Evolutionary conservation across 805 yeast genomes (phyloP).

Genomic region (Hemisphaericaspora nanyangensis): DNA sequence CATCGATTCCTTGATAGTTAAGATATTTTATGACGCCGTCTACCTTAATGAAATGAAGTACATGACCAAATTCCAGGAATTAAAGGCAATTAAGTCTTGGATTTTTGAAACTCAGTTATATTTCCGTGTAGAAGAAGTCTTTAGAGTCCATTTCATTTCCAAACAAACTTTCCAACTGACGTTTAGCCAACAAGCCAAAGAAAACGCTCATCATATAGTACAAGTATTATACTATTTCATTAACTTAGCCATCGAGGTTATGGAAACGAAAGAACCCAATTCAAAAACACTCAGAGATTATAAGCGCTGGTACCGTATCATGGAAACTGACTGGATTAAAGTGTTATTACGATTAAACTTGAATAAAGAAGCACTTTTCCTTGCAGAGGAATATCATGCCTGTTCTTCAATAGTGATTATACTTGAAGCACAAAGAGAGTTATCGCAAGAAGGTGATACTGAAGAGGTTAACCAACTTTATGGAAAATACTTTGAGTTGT

Average conservation of each 20-base stretch:
- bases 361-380: conserved; percentile 50
- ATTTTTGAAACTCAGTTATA: conserved; percentile 40
- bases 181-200: conserved; percentile 1
- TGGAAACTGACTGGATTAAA: conserved; percentile 53
- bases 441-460: conserved; percentile 12
- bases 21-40: conserved; percentile 29
- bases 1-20: conserved; percentile 20
- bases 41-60: conserved; percentile 39
- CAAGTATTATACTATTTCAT: conserved; percentile 32
- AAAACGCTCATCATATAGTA: conserved; percentile 16
- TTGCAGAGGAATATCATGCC: conserved; percentile 67
- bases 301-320: conserved; percentile 27
- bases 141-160: conserved; percentile 20
- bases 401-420: conserved; percentile 58
- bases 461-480: conserved; percentile 27
- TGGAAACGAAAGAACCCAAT: conserved; percentile 18
- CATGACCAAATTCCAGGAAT: conserved; percentile 22
- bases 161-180: not conserved
- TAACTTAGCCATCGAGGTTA: conserved; percentile 31
- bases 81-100: conserved; percentile 39
- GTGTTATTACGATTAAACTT: conserved; percentile 49
- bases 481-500: conserved; percentile 52
- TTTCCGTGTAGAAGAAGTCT: conserved; percentile 37
- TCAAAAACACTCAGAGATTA: conserved; percentile 19
- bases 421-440: conserved; percentile 30